These are phyloP conservation scores for Colletotrichum simmondsii DNA, from an alignment of 2,329 filamentous ascomycete species.

Conservation along the genomic window DNA sequence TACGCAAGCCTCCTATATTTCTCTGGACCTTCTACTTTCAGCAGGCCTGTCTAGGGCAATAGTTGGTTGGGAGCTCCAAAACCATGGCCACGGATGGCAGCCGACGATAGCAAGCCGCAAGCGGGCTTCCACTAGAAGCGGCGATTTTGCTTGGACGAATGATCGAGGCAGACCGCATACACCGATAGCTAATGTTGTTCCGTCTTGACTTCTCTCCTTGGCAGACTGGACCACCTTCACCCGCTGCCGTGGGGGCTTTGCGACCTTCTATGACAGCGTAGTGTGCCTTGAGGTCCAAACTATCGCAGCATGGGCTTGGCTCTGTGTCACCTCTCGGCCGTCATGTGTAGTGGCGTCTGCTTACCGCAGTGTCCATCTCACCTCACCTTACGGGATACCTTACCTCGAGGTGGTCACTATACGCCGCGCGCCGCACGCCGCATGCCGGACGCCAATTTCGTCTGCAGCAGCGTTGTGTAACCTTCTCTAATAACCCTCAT, in stretches of 20 bases:
- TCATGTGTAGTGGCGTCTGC: constrained; percentile 14
- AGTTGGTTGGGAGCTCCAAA: constrained; percentile 3
- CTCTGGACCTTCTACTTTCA: background rate
- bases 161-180: background rate
- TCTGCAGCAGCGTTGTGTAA: constrained; percentile 31
- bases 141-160: background rate
- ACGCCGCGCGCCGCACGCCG: background rate
- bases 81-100: constrained; percentile 11
- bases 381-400: constrained; percentile 5
- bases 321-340: constrained; percentile 28
- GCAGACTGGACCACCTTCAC: background rate
- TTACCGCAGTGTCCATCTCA: constrained; percentile 1
- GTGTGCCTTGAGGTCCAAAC: background rate
- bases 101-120: background rate
- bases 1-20: background rate
- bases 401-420: background rate
- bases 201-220: background rate
- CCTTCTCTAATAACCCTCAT: constrained; percentile 10
- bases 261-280: background rate
- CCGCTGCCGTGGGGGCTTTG: constrained; percentile 18
- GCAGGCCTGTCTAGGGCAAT: background rate
- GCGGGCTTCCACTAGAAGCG: background rate
- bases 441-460: constrained; percentile 18
- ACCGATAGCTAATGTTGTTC: background rate
- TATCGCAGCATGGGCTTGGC: constrained; percentile 22